Base-by-base conservation (phyloP, 1,139 yeast genomes). In the Diutina sp. region DNA sequence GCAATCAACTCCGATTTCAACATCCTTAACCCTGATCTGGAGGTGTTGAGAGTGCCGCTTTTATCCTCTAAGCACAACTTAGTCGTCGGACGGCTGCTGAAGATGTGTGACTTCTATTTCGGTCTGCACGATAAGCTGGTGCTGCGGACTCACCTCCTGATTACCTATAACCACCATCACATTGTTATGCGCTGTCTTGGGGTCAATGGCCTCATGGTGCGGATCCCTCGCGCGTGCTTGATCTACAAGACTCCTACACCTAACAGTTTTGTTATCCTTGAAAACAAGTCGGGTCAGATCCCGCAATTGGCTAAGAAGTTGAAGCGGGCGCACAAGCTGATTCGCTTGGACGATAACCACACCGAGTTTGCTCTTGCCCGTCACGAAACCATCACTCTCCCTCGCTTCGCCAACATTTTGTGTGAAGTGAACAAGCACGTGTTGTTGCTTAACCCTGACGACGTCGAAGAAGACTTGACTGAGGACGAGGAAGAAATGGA, bases 191-290 rank as follows among this genome's bases (percentile, higher is more conserved):
- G 75, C 54, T 87, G 95, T 65, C 65, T 81, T 58, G 95, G 95
- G 1, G 78, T 81, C 71, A 87, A 87, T 64, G 95, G 95, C 4
- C 70, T 85, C 58, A 80, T 79, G 25, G 77, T 87, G 45, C 74
- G 79, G 11, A 77, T 87, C 55, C 91, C 91, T 1, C 69, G 69
- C 57, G 66, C 74, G 18, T 76, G 80, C 59, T 65, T 65, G 38
- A 76, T 75, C 12, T 50, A 50, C 25, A n/a, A 44, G 7, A 63
- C 72, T 16, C 64, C 65, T 47, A 57, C 63, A 4, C 65, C 69
- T 5, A 66, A 72, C 57, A 66, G 64, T 38, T 80, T 70, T 57
- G 65, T 69, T 45, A 65, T 71, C 46, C 62, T 67, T 57, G 79
- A 73, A 57, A 50, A 50, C 41, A 50, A 50, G 28, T 69, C 71